Base-by-base conservation (phyloP, 106 monocot genomes). In the Dendrobium catenatum region DNA sequence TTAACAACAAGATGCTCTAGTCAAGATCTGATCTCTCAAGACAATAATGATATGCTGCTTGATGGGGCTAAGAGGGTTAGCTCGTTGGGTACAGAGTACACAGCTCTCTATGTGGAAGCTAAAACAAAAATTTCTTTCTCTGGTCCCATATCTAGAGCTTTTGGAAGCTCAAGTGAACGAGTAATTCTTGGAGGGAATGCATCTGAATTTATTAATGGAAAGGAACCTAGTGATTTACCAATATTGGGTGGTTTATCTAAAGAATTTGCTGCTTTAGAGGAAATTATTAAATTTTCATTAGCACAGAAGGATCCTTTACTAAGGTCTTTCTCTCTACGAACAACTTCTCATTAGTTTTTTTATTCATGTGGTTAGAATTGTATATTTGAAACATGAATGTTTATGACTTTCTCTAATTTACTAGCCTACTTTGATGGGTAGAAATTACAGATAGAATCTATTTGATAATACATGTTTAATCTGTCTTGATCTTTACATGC, bases 211-310 rank as follows among this genome's bases (percentile, higher is more conserved):
- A 51, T 79, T 33, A 54, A 55, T 64, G 79, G 78, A 31, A 82
- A 55, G 55, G 75, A 80, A 66, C 61, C 44, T 37, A 29, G 22
- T 54, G 55, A 78, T 76, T 22, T 76, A 72, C 87, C 88, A 77
- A 92, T 26, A 83, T 82, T 95, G 79, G 95, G 98, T 79, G 94
- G 98, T 43, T 81, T 98, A 77, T 88, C 90, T 20, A 98, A 95
- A 85, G 95, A 98, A 81, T 85, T 81, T 88, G 72, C 83, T n/a
- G 81, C 80, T 79, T 83, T 98, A 77, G 90, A 91, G 48, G 91
- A 93, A 78, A 89, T 95, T 27, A 93, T 98, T 67, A 83, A 61
- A 31, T 91, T 90, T 85, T 92, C 98, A 73, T 80, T 98, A 77
- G 76, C 42, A 17, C 79, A 85, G 13, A 73, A 84, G 59, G 79